phyloP scores from a whole-genome alignment of 2,329 filamentous ascomycete species.

The Fusarium robinianum region DNA sequence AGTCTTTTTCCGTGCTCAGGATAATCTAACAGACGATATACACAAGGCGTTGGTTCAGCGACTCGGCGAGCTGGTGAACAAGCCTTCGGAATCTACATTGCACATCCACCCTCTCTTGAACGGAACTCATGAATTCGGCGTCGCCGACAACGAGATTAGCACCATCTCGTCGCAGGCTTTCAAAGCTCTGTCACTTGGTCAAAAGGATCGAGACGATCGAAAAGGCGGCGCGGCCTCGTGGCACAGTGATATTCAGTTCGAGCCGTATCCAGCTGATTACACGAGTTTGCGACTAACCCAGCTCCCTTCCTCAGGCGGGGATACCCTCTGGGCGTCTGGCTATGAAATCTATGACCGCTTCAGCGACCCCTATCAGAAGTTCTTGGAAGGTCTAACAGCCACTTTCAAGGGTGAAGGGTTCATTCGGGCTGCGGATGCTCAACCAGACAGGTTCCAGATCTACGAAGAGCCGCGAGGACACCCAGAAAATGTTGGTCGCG shows the following conservation, averaged over 20 bases:
- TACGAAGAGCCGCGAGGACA: constrained; percentile 43
- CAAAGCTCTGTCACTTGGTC: not conserved
- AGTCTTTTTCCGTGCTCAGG: constrained; percentile 66
- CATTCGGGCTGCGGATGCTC: constrained; percentile 23
- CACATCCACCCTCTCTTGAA: constrained; percentile 66
- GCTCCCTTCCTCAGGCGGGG: constrained; percentile 58
- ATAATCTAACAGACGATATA: constrained; percentile 59
- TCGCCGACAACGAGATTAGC: constrained; percentile 59
- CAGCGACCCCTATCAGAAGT: constrained; percentile 53
- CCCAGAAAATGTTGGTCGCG: constrained; percentile 51
- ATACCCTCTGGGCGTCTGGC: constrained; percentile 64
- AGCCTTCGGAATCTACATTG: constrained; percentile 59
- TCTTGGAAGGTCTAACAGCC: constrained; percentile 57
- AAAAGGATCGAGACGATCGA: constrained; percentile 33
- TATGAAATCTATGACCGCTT: constrained; percentile 64
- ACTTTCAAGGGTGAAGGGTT: constrained; percentile 43
- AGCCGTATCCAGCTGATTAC: constrained; percentile 61
- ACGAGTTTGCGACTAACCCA: constrained; percentile 57
- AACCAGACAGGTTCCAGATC: constrained; percentile 39
- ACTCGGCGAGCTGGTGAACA: constrained; percentile 63
- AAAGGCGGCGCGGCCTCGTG: constrained; percentile 43
- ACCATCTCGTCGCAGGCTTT: constrained; percentile 55
- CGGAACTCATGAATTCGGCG: constrained; percentile 56
- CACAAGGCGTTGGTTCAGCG: constrained; percentile 64
- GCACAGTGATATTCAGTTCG: constrained; percentile 62